Percentiles rank a stretch among this genome's conserved stretches.
Evolutionary conservation across 139 green algal genomes (phyloP).

Genomic region (Klebsormidium nitens): DNA sequence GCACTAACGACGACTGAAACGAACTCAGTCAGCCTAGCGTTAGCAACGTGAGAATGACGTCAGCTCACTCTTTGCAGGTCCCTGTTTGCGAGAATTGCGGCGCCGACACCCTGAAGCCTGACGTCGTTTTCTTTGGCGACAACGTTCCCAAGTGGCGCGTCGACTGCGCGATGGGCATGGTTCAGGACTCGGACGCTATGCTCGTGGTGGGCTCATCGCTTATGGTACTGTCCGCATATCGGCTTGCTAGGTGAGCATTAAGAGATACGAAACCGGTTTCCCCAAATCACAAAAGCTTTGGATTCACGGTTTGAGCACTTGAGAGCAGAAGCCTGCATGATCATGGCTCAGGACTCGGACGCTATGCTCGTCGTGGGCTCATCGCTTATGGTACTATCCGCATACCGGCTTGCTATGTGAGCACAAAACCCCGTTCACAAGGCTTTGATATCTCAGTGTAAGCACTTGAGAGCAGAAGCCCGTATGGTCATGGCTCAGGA

Average conservation of each 20-base stretch:
- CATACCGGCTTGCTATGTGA: conserved; percentile 33
- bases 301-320: too few species aligned
- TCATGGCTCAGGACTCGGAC: conserved; percentile 14
- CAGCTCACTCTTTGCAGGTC: conserved; percentile 7
- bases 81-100: conserved; percentile 30
- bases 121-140: conserved; percentile 44
- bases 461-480: background rate
- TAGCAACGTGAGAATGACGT: too few species aligned
- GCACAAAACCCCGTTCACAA: too few species aligned
- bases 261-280: too few species aligned
- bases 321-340: background rate
- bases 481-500: conserved; percentile 1
- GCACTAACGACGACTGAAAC: too few species aligned
- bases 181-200: conserved; percentile 19
- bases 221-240: conserved; percentile 43
- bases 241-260: conserved; percentile 33
- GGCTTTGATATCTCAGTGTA: too few species aligned
- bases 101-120: conserved; percentile 33
- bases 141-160: conserved; percentile 31
- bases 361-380: conserved; percentile 41
- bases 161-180: conserved; percentile 6
- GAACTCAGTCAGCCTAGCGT: too few species aligned
- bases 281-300: too few species aligned
- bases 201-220: conserved; percentile 43
- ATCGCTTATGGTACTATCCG: conserved; percentile 43